Evolutionary conservation across 305 asterid genomes (phyloP), one percentile per base, ranked within the genome.

Genomic region (Andrographis paniculata): DNA sequence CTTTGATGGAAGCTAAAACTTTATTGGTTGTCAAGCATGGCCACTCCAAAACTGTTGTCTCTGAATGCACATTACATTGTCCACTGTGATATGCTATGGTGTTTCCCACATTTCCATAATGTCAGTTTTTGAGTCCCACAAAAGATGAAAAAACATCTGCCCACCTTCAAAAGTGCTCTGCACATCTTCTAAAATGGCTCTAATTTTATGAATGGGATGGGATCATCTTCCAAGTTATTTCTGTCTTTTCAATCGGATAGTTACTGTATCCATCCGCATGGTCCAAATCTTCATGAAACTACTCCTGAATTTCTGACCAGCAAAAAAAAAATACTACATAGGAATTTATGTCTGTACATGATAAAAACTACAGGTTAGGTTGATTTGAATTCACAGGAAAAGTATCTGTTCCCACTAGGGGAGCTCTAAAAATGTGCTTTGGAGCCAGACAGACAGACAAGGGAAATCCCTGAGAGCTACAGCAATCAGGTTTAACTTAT

Each of bases 101-200:
- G 65, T 48, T 38, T 21, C 16, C 67, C 47, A 45, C 58, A 63
- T 68, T 68, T 58, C 56, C 52, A 40, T 27, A 40, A 40, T 62
- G 73, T 70, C 76, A 70, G 76, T 40, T 17, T 61, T 61, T 53
- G 69, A 55, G 62, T 57, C 70, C 73, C 73, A 58, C 73, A 50
- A 58, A 61, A 65, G 42, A 62, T 58, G 72, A 33, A 33, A 33
- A 33, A 57, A 50, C 53, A 51, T 44, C 28, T 52, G 31, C 60
- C 64, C 67, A 68, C 67, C 47, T 53, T 50, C 68, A 45, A 65
- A 70, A 61, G 66, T 65, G 28, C 58, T 53, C 60, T 53, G 46
- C 40, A 58, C 61, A 51, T 27, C 43, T 62, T 61, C 55, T 48
- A 39, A 42, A 50, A 49, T 61, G 50, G 52, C 44, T 54, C 10